A percentile compares a stretch with the other conserved stretches of the same genome.
These are phyloP conservation scores for Talaromyces sp. DNA, from an alignment of 2,329 filamentous ascomycete species.

Conservation along the genomic window DNA sequence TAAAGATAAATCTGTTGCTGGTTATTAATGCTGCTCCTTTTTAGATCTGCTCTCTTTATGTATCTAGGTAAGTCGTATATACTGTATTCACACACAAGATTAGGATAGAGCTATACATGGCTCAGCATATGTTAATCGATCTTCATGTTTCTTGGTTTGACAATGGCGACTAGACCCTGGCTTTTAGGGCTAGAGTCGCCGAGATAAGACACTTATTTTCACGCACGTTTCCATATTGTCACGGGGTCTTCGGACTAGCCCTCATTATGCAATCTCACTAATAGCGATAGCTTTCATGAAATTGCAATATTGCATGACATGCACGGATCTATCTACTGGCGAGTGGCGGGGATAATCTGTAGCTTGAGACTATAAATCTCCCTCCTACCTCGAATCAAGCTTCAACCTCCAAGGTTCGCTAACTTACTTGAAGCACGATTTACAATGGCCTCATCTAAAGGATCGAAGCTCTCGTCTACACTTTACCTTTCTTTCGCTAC, in stretches of 20 bases:
- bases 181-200: neutral
- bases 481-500: neutral
- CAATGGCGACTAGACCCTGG: too few relatives aligned
- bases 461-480: neutral
- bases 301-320: neutral
- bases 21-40: constrained; percentile 33
- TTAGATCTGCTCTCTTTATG: neutral
- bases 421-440: neutral
- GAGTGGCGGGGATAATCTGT: neutral
- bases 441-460: neutral
- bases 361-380: neutral
- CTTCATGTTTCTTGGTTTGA: neutral
- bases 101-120: neutral
- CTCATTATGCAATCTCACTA: neutral
- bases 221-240: neutral
- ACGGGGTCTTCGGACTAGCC: neutral
- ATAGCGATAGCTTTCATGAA: neutral
- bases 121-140: neutral
- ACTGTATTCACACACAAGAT: neutral
- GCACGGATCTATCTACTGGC: neutral
- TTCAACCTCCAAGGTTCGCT: neutral
- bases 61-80: neutral
- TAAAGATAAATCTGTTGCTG: constrained; percentile 37
- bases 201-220: neutral
- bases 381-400: neutral